Percentiles rank a stretch among this genome's conserved stretches.
phyloP scores from a whole-genome alignment of 495 filamentous ascomycete genomes.

The Neurospora africana region DNA sequence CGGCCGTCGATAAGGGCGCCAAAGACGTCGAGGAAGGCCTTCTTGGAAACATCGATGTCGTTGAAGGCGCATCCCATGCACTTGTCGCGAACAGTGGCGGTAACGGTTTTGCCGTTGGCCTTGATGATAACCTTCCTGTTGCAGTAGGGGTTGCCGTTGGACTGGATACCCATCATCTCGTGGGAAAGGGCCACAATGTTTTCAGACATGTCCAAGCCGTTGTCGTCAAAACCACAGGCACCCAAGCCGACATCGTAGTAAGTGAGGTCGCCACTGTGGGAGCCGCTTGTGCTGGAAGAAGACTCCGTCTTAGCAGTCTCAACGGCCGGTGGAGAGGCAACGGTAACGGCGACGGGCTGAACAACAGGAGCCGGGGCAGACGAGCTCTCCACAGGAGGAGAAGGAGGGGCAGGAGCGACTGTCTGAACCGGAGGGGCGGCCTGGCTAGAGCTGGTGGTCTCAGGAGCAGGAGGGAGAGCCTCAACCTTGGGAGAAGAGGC shows the following conservation, averaged over 20 bases:
- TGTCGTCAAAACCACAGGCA: slow-evolving; percentile 35
- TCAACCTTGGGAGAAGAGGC: slow-evolving; percentile 8
- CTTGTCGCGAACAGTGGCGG: slow-evolving; percentile 57
- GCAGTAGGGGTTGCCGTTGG: slow-evolving; percentile 51
- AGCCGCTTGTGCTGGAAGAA: slow-evolving; percentile 2
- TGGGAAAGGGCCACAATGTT: slow-evolving; percentile 36
- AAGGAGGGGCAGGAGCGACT: neutral
- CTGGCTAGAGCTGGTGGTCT: slow-evolving; percentile 2
- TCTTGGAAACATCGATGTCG: slow-evolving; percentile 39
- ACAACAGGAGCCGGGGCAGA: neutral
- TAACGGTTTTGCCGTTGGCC: slow-evolving; percentile 41
- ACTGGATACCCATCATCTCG: slow-evolving; percentile 33
- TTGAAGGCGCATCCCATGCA: slow-evolving; percentile 52
- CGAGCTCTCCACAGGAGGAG: neutral
- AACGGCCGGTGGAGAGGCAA: slow-evolving; percentile 11
- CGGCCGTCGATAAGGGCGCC: slow-evolving; percentile 27
- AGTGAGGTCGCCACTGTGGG: slow-evolving; percentile 33
- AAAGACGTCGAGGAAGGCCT: slow-evolving; percentile 34
- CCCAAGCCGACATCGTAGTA: slow-evolving; percentile 37
- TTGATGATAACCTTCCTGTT: slow-evolving; percentile 54
- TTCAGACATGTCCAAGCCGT: slow-evolving; percentile 24
- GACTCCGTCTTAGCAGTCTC: neutral
- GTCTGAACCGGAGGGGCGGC: slow-evolving; percentile 1
- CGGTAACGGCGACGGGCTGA: slow-evolving; percentile 2
- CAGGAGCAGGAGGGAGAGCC: slow-evolving; percentile 9